Evolutionary conservation across 768 basidiomycete genomes (phyloP).

Genomic region (Amanita rubescens): DNA sequence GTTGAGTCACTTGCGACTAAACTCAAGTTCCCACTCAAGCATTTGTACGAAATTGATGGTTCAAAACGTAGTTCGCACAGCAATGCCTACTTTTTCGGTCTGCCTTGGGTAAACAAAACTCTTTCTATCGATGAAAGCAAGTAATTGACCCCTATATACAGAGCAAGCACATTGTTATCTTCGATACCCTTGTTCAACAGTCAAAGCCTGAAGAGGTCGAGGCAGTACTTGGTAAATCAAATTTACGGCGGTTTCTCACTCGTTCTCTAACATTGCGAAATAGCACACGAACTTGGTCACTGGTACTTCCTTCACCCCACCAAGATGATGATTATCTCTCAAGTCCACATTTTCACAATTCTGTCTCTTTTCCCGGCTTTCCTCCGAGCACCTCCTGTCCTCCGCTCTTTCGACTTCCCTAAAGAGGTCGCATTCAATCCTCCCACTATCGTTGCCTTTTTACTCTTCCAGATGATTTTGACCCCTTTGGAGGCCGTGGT

Average conservation of each 20-base stretch:
- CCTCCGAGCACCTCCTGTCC: slow-evolving; percentile 69
- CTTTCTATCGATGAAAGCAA: neutral
- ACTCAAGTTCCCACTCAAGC: slow-evolving; percentile 89
- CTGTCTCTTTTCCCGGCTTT: slow-evolving; percentile 88
- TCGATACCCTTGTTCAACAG: slow-evolving; percentile 93
- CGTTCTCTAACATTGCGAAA: slow-evolving; percentile 1
- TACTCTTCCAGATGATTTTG: slow-evolving; percentile 87
- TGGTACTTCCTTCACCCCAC: slow-evolving; percentile 92
- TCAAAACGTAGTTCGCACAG: slow-evolving; percentile 93
- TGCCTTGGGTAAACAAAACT: slow-evolving; percentile 74
- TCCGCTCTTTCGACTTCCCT: slow-evolving; percentile 78
- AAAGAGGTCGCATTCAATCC: slow-evolving; percentile 52
- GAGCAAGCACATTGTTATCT: slow-evolving; percentile 95
- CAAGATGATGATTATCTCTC: slow-evolving; percentile 80
- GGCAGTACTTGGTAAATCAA: slow-evolving; percentile 68
- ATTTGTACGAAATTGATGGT: slow-evolving; percentile 95
- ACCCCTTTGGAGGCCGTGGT: slow-evolving; percentile 74
- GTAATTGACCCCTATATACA: slow-evolving; percentile 18
- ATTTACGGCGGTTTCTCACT: neutral
- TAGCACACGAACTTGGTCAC: slow-evolving; percentile 93
- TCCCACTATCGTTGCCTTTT: slow-evolving; percentile 79
- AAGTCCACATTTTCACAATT: slow-evolving; percentile 82
- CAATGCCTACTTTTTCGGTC: slow-evolving; percentile 98
- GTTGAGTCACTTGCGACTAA: slow-evolving; percentile 73
- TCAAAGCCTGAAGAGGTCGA: slow-evolving; percentile 89